phyloP scores from a whole-genome alignment of 495 filamentous ascomycete species.

The Cercophora samala region DNA sequence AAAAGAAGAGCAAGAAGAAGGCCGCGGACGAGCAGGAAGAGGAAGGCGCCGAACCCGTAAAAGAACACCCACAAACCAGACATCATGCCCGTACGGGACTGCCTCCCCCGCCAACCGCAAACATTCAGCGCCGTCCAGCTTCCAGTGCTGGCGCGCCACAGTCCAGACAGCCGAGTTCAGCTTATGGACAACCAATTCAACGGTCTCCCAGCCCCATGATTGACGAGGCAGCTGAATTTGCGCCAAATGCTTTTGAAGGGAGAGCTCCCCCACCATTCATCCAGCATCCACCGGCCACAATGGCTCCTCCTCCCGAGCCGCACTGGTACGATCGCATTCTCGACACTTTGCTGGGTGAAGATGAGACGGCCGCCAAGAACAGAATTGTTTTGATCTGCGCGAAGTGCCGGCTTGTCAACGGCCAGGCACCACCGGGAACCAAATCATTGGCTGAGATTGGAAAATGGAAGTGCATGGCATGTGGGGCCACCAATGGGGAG shows the following conservation, averaged over 20 bases:
- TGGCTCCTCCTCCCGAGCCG: slow-evolving; percentile 48
- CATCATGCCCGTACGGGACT: slow-evolving; percentile 49
- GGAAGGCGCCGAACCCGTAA: slow-evolving; percentile 19
- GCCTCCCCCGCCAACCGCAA: slow-evolving; percentile 80
- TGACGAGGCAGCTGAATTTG: slow-evolving; percentile 49
- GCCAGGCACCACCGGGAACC: slow-evolving; percentile 87
- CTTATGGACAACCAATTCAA: slow-evolving; percentile 21
- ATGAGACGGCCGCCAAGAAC: slow-evolving; percentile 90
- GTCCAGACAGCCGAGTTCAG: neutral
- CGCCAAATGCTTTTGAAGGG: slow-evolving; percentile 56
- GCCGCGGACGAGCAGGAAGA: slow-evolving; percentile 24
- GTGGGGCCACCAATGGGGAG: slow-evolving; percentile 78
- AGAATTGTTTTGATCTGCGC: slow-evolving; percentile 83
- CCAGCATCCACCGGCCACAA: slow-evolving; percentile 38
- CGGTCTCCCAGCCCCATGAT: slow-evolving; percentile 26
- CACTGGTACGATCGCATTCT: slow-evolving; percentile 94
- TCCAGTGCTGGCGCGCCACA: slow-evolving; percentile 19
- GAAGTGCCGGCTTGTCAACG: slow-evolving; percentile 85
- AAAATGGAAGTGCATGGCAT: slow-evolving; percentile 83
- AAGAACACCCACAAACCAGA: slow-evolving; percentile 18
- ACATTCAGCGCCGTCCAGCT: slow-evolving; percentile 54
- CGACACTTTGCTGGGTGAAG: slow-evolving; percentile 89
- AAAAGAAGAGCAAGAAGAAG: slow-evolving; percentile 40
- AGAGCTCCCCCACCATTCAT: slow-evolving; percentile 33
- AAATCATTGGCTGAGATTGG: slow-evolving; percentile 76